Percentiles rank a stretch among this genome's conserved stretches.
Evolutionary conservation across 2,329 filamentous ascomycete genomes (phyloP).

Genomic region (Diaporthe australafricana): DNA sequence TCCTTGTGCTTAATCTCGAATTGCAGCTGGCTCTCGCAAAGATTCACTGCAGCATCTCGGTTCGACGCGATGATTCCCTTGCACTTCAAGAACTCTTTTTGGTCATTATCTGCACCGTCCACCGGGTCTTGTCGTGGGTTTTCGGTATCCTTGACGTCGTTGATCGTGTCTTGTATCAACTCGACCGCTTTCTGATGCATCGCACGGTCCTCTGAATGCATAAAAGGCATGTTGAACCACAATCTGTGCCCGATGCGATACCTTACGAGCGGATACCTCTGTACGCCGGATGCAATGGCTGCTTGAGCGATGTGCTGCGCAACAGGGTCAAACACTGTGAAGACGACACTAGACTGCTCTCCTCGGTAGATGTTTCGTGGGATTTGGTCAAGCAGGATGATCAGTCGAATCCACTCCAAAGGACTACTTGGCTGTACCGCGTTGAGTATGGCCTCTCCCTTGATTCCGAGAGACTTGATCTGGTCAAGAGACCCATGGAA

Average conservation of each 20-base stretch:
- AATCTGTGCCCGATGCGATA: slow-evolving; percentile 47
- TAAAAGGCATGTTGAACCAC: slow-evolving; percentile 64
- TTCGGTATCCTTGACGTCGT: not conserved
- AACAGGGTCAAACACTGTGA: slow-evolving; percentile 61
- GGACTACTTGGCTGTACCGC: not conserved
- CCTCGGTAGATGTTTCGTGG: slow-evolving; percentile 64
- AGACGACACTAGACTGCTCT: slow-evolving; percentile 53
- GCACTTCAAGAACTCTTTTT: not conserved
- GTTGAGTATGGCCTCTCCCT: not conserved
- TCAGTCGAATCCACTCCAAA: slow-evolving; percentile 42
- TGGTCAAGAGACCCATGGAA: not conserved
- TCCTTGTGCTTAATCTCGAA: slow-evolving; percentile 60
- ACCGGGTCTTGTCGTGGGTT: too few species aligned
- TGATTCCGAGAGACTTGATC: not conserved
- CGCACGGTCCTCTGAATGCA: slow-evolving; percentile 59
- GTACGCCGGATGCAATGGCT: slow-evolving; percentile 41
- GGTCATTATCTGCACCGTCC: not conserved
- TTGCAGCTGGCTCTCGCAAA: slow-evolving; percentile 36
- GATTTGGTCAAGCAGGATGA: slow-evolving; percentile 66
- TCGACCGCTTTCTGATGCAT: slow-evolving; percentile 50
- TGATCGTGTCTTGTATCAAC: slow-evolving; percentile 37
- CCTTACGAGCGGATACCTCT: slow-evolving; percentile 32
- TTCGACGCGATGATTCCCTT: slow-evolving; percentile 31
- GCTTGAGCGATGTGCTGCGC: slow-evolving; percentile 48
- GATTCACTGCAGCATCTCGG: slow-evolving; percentile 41